phyloP scores from a whole-genome alignment of 495 filamentous ascomycete genomes.

The Pyrenopolyporus hunteri region DNA sequence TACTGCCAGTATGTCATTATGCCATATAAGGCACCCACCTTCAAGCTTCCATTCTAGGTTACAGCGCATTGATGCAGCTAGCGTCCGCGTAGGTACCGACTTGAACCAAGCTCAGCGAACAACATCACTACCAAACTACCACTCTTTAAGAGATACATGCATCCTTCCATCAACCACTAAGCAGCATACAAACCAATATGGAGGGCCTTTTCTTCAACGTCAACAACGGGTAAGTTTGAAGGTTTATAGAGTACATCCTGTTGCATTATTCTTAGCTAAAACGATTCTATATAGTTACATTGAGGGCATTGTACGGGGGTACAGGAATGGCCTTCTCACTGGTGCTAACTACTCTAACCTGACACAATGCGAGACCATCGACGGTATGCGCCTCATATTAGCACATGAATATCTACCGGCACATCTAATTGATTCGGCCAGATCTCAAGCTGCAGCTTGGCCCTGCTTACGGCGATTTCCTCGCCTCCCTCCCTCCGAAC shows the following conservation, averaged over 20 bases:
- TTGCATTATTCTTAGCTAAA: constrained; percentile 38
- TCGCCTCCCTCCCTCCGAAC: constrained; percentile 91
- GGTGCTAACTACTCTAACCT: constrained; percentile 92
- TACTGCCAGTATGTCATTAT: constrained; percentile 10
- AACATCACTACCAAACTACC: constrained; percentile 24
- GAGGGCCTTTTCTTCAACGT: constrained; percentile 97
- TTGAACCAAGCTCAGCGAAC: constrained; percentile 4
- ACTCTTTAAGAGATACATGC: constrained; percentile 31
- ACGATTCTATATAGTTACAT: constrained; percentile 69
- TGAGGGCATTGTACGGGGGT: constrained; percentile 95
- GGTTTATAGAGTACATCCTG: background rate
- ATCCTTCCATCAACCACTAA: constrained; percentile 41
- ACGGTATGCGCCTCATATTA: constrained; percentile 65
- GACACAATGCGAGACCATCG: constrained; percentile 97
- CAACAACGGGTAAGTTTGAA: constrained; percentile 82
- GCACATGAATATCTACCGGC: background rate
- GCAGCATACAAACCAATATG: constrained; percentile 62
- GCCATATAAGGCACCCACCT: constrained; percentile 22
- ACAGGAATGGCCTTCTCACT: constrained; percentile 92
- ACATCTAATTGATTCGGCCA: constrained; percentile 47
- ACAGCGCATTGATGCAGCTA: too few relatives aligned
- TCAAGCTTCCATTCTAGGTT: constrained; percentile 24
- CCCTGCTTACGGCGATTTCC: constrained; percentile 96
- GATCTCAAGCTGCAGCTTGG: constrained; percentile 97
- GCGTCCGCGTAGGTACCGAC: too few relatives aligned